Base-by-base conservation (phyloP, 2,329 filamentous ascomycete genomes). In the Monosporascus sp. region DNA sequence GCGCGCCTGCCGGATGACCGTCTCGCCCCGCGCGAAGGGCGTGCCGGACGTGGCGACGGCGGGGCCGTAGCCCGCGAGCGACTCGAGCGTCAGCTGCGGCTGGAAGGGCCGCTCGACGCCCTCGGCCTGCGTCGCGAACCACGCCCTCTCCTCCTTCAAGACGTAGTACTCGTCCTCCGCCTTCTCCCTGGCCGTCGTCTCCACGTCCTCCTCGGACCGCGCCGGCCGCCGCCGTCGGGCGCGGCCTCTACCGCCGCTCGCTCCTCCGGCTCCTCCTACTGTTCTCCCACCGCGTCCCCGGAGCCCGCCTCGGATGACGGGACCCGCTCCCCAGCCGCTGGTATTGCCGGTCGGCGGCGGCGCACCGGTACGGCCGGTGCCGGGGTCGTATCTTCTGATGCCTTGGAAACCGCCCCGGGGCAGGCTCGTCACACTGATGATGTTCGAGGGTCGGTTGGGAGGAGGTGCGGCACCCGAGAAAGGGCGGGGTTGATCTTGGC, bases 391-490 rank as follows among this genome's bases (percentile, higher is more conserved):
- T 20, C 22, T 43, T 14, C n/a, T 43, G 17, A 43, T 49, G 35
- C 58, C 52, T 11, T 41, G 24, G 18, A 62, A 48, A 3, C 63
- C 60, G 20, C 69, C 66, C 37, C 64, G 56, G 6, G 70, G 72
- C 14, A 75, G 61, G 52, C 62, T 73, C 52, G 63, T 67, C 51
- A 76, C 60, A 52, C 73, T 71, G 47, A 77, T 65, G 17, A 76
- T 62, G 53, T 68, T 72, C 24, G 69, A 66, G 2, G 48, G 37
- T 48, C 46, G 39, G 43, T 24, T 39, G n/a, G 39, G 48, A 39
- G 50, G 39, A 27, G 43, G 31, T 24, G 50, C n/a, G 20, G 46
- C 25, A 15, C 31, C 31, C 31, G 31, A 35, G 31, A 14, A 5
- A 35, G 31, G 31, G 31, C 31, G 9, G 31, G 31, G 25, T 17